Evolutionary conservation across 768 basidiomycete species (phyloP).

Genomic region (Stropharia rugosoannulata): DNA sequence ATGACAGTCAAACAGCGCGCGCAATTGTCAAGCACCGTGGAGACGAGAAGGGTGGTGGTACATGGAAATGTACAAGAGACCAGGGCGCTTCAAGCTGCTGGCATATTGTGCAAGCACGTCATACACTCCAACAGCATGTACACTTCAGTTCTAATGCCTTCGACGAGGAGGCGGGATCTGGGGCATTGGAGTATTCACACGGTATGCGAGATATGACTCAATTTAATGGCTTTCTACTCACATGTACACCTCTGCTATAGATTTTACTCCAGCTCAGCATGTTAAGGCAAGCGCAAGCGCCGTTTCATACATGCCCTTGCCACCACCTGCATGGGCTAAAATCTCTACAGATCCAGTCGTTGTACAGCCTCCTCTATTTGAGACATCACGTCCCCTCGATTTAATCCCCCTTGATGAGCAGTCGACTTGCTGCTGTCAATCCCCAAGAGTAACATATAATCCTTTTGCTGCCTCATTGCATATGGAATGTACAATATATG

Average conservation of each 20-base stretch:
- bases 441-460: constrained; percentile 4
- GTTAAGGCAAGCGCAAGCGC: too few species aligned
- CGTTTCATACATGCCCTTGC: too few species aligned
- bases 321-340: background rate
- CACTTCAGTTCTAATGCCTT: background rate
- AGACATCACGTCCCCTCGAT: background rate
- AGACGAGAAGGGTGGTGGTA: background rate
- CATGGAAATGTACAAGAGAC: background rate
- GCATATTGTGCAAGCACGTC: background rate
- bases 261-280: too few species aligned
- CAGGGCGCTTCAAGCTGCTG: background rate
- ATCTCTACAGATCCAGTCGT: background rate
- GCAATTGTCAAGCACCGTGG: background rate
- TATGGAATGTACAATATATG: constrained; percentile 13
- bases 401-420: constrained; percentile 6
- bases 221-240: too few species aligned
- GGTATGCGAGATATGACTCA: too few species aligned
- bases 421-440: constrained; percentile 11
- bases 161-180: too few species aligned
- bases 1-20: background rate
- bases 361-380: background rate
- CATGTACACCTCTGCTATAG: too few species aligned
- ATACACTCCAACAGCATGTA: background rate
- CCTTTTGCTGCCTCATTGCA: background rate
- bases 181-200: background rate